A percentile compares a stretch with the other conserved stretches of the same genome.
Conservation (phyloP, 345 rosid species). For the Corymbia maculata region DNA sequence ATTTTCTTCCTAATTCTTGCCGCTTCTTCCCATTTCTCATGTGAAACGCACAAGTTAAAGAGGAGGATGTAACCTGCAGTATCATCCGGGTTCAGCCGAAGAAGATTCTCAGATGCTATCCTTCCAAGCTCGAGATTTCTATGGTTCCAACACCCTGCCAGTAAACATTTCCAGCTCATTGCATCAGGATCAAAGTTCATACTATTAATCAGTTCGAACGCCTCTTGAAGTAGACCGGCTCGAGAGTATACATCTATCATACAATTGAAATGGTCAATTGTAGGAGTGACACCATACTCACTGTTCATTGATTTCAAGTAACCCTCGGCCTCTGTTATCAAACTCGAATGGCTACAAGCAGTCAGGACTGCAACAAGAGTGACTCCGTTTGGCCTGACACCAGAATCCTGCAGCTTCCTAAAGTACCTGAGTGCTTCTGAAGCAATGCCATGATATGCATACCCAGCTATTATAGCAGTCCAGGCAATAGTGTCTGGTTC, state of each 20-base stretch:
- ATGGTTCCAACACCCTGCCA: conserved; percentile 70
- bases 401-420: conserved; percentile 32
- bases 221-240: conserved; percentile 49
- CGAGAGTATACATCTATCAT: conserved; percentile 63
- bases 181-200: conserved; percentile 58
- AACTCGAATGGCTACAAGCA: conserved; percentile 71
- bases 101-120: conserved; percentile 51
- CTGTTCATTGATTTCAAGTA: conserved; percentile 36
- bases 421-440: conserved; percentile 51
- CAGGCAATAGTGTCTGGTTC: conserved; percentile 68
- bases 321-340: conserved; percentile 38
- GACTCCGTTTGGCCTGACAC: conserved; percentile 49
- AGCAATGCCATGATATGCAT: conserved; percentile 67
- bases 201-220: conserved; percentile 31
- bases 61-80: conserved; percentile 56
- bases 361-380: conserved; percentile 63
- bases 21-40: conserved; percentile 66
- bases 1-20: conserved; percentile 48
- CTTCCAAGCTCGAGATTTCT: conserved; percentile 55
- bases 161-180: conserved; percentile 69
- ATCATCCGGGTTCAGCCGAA: conserved; percentile 45
- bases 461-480: conserved; percentile 64
- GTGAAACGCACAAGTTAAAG: conserved; percentile 47
- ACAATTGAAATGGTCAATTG: conserved; percentile 63
- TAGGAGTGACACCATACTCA: conserved; percentile 39